These are phyloP conservation scores for Chamaecrista fasciculata DNA, from an alignment of 306 rosid species.

Conservation along the genomic window DNA sequence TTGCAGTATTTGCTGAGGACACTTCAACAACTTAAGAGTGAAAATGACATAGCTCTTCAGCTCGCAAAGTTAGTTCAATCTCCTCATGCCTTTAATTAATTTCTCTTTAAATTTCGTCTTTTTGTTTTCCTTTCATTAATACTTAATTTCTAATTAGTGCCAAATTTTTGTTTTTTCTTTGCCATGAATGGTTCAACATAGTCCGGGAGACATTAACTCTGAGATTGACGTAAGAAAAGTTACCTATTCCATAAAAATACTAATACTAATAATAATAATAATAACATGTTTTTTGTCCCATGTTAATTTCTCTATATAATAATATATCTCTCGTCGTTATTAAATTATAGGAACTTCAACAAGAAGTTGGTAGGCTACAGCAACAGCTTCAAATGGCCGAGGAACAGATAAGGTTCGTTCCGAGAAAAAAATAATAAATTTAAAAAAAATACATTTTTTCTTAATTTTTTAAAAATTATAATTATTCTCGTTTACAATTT, in stretches of 20 bases:
- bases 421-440: neutral
- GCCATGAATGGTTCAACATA: constrained; percentile 10
- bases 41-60: constrained; percentile 53
- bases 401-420: constrained; percentile 67
- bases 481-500: neutral
- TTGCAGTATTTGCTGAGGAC: constrained; percentile 45
- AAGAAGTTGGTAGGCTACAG: constrained; percentile 58
- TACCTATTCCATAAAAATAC: neutral
- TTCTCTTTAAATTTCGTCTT: neutral
- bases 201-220: constrained; percentile 52
- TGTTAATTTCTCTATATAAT: neutral
- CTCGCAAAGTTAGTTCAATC: constrained; percentile 44
- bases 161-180: neutral
- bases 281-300: neutral
- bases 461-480: neutral
- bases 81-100: too few relatives aligned
- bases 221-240: constrained; percentile 44
- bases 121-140: neutral
- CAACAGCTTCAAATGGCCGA: constrained; percentile 81
- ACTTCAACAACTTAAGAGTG: constrained; percentile 47
- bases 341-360: constrained; percentile 67
- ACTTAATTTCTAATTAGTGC: neutral
- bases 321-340: neutral
- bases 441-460: neutral
- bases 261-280: neutral